These are phyloP conservation scores for Syncephalastrum contaminatum DNA, from an alignment of 371 early-diverging fungal species.

Conservation along the genomic window DNA sequence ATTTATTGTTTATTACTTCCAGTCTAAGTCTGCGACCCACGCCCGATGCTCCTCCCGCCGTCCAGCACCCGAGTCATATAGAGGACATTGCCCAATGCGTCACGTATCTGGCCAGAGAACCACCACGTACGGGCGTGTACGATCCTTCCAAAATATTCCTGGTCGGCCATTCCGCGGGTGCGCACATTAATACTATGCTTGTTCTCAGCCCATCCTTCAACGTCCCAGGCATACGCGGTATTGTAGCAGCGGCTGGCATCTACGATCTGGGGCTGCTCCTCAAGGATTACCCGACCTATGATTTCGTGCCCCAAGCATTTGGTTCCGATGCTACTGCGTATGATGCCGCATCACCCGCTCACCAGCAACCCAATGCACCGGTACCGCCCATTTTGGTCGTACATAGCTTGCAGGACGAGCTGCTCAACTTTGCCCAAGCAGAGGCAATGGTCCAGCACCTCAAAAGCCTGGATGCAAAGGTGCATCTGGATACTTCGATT, in stretches of 20 bases:
- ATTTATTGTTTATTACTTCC: background rate
- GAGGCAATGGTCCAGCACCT: conserved; percentile 52
- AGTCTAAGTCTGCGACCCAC: conserved; percentile 33
- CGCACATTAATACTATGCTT: conserved; percentile 65
- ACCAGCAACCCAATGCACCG: conserved; percentile 4
- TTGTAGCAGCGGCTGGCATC: conserved; percentile 80
- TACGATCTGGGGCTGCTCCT: conserved; percentile 71
- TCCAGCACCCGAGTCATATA: conserved; percentile 61
- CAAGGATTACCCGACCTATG: conserved; percentile 66
- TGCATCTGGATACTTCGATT: conserved; percentile 43
- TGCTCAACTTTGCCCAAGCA: conserved; percentile 62
- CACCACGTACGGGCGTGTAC: conserved; percentile 17
- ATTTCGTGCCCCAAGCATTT: conserved; percentile 74
- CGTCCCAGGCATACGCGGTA: conserved; percentile 21
- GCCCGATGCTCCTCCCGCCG: conserved; percentile 11
- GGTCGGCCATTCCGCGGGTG: conserved; percentile 86
- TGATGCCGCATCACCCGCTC: conserved; percentile 50
- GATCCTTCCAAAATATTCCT: conserved; percentile 53
- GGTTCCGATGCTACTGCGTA: conserved; percentile 24
- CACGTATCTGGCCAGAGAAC: conserved; percentile 31
- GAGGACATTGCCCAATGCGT: conserved; percentile 56
- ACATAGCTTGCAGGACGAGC: conserved; percentile 67
- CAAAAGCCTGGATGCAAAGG: conserved; percentile 17
- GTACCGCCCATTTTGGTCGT: conserved; percentile 58
- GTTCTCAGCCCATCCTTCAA: conserved; percentile 43